These are phyloP conservation scores for Aspergillus texensis DNA, from an alignment of 2,329 filamentous ascomycete species.

Conservation along the genomic window DNA sequence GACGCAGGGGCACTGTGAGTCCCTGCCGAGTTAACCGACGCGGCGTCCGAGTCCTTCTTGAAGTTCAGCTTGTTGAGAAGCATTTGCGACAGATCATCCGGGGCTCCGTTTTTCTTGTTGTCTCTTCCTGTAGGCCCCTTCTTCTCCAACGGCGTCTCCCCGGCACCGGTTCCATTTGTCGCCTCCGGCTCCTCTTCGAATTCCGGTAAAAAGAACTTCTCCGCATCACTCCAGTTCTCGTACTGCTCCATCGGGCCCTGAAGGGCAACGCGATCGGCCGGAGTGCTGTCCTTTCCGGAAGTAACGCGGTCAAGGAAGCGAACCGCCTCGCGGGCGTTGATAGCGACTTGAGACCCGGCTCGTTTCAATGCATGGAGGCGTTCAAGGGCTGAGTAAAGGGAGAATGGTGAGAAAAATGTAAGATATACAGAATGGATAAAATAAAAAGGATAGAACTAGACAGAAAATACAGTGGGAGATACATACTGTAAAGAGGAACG, in stretches of 20 bases:
- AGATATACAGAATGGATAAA: background rate
- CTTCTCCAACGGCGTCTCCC: constrained; percentile 23
- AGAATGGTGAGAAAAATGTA: constrained; percentile 16
- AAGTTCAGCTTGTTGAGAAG: constrained; percentile 52
- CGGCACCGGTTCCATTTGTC: constrained; percentile 18
- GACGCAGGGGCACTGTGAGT: constrained; percentile 48
- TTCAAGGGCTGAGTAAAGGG: constrained; percentile 43
- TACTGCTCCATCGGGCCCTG: constrained; percentile 56
- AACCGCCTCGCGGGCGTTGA: constrained; percentile 55
- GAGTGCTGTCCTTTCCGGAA: constrained; percentile 48
- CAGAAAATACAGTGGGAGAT: background rate
- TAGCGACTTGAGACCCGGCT: constrained; percentile 49
- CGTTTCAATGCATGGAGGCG: constrained; percentile 50
- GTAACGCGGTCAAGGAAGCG: constrained; percentile 56
- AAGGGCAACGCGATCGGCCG: constrained; percentile 47
- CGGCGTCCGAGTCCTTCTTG: constrained; percentile 43
- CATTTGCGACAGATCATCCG: constrained; percentile 50
- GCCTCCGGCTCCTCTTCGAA: constrained; percentile 45
- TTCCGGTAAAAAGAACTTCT: constrained; percentile 49
- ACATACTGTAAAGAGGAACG: constrained; percentile 56
- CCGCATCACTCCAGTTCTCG: constrained; percentile 49
- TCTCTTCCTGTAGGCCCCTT: constrained; percentile 24
- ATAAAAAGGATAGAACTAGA: background rate
- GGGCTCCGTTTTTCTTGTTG: constrained; percentile 25
- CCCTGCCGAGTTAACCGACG: constrained; percentile 45